Conservation (phyloP, 2,329 filamentous ascomycete species). For the Cladosporium sp. region DNA sequence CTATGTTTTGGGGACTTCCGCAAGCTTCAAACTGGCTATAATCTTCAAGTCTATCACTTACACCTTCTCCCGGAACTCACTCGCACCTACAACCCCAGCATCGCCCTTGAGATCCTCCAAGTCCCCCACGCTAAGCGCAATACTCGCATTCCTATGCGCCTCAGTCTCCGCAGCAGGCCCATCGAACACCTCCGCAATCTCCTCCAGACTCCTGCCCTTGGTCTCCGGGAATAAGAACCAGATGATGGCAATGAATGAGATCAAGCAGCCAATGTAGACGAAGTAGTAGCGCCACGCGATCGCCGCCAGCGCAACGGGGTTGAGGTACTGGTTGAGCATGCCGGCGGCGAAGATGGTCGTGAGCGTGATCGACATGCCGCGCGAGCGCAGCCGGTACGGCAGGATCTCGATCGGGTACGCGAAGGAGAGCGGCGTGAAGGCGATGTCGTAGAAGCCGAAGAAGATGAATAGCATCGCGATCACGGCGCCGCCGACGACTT, state of each 20-base stretch:
- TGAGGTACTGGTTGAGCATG: conserved; percentile 32
- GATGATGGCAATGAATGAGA: conserved; percentile 28
- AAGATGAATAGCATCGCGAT: conserved; percentile 41
- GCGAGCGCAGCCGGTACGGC: conserved; percentile 25
- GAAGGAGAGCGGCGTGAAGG: conserved; percentile 29
- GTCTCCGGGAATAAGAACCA: conserved; percentile 51
- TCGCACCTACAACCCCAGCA: neutral
- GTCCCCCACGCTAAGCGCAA: neutral
- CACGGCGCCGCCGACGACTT: conserved; percentile 31
- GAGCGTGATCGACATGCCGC: conserved; percentile 21
- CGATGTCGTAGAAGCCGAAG: conserved; percentile 37
- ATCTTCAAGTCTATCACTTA: neutral
- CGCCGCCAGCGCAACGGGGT: conserved; percentile 24
- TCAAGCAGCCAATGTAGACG: conserved; percentile 29
- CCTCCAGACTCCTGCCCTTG: conserved; percentile 18
- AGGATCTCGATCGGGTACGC: conserved; percentile 32
- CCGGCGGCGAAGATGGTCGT: conserved; percentile 17
- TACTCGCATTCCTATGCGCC: neutral
- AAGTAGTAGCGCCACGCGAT: conserved; percentile 28
- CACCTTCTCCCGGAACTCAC: conserved; percentile 5
- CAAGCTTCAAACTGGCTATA: no score
- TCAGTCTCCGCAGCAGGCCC: conserved; percentile 9
- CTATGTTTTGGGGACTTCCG: no score
- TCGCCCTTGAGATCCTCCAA: neutral
- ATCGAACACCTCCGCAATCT: conserved; percentile 19